Conservation (phyloP, 2,329 filamentous ascomycete genomes). For the Pezicula radicicola region DNA sequence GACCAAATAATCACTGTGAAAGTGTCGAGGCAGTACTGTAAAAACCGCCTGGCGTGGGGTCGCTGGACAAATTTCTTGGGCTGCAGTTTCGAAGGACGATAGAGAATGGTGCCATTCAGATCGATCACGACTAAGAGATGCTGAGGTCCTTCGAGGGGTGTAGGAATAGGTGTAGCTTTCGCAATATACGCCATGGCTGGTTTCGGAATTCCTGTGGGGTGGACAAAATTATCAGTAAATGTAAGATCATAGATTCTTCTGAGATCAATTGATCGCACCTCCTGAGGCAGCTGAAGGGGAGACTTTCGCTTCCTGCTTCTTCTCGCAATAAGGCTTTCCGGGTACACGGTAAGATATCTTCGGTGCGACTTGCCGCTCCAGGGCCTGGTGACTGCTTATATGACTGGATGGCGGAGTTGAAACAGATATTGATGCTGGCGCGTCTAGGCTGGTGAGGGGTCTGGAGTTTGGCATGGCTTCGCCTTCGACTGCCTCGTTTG, state of each 20-base stretch:
- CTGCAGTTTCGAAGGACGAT: slow-evolving; percentile 54
- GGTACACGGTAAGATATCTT: no score
- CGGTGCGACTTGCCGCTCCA: background rate
- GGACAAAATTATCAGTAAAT: no score
- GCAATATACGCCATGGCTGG: background rate
- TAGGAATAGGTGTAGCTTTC: background rate
- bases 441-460: background rate
- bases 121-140: slow-evolving; percentile 82
- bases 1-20: slow-evolving; percentile 91
- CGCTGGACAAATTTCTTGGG: slow-evolving; percentile 60
- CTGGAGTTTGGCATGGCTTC: background rate
- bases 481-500: background rate
- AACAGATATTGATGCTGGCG: background rate
- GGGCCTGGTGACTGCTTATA: background rate
- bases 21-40: slow-evolving; percentile 69
- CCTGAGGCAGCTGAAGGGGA: background rate
- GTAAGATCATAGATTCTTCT: no score
- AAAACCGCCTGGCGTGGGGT: slow-evolving; percentile 65
- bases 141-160: slow-evolving; percentile 42
- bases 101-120: slow-evolving; percentile 86
- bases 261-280: background rate
- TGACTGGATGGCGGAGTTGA: background rate
- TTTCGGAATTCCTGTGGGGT: background rate
- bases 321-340: background rate
- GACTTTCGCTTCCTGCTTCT: background rate